Conservation (phyloP, 768 basidiomycete species). For the Ramaria sp. region DNA sequence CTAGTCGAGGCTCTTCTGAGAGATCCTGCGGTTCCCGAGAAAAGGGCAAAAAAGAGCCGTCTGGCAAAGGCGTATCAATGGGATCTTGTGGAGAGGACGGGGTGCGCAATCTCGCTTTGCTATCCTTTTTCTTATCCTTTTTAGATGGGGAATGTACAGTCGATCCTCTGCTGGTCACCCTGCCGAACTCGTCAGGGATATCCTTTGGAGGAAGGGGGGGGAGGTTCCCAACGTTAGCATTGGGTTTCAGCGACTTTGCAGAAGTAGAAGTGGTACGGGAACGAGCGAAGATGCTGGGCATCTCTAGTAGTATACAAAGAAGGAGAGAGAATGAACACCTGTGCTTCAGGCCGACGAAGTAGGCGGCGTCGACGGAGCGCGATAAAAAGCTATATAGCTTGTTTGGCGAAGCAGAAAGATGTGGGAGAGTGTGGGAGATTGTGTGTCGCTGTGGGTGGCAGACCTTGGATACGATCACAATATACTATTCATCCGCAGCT, state of each 20-base stretch:
- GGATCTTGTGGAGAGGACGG: conserved; percentile 2
- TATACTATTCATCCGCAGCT: no score
- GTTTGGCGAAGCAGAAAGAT: not conserved
- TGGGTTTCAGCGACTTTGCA: conserved; percentile 14
- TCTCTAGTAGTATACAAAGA: conserved; percentile 18
- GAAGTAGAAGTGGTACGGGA: conserved; percentile 51
- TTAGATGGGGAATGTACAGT: conserved; percentile 26
- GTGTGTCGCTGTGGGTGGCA: no score
- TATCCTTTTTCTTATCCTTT: conserved; percentile 38
- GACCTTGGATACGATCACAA: no score
- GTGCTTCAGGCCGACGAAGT: not conserved
- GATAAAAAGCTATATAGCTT: not conserved
- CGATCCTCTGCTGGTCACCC: conserved; percentile 38
- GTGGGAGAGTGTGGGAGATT: no score
- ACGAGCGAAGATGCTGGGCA: conserved; percentile 70
- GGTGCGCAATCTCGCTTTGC: conserved; percentile 35
- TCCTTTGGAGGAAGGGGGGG: conserved; percentile 5
- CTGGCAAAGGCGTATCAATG: conserved; percentile 2
- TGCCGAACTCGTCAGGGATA: conserved; percentile 55
- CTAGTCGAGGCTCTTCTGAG: conserved; percentile 13
- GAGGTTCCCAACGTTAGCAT: conserved; percentile 12
- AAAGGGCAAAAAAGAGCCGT: conserved; percentile 11
- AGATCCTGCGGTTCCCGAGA: not conserved
- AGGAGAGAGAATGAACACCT: not conserved
- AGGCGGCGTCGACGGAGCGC: not conserved